Evolutionary conservation across 805 yeast species (phyloP).

Genomic region (Starmerella apicola): DNA sequence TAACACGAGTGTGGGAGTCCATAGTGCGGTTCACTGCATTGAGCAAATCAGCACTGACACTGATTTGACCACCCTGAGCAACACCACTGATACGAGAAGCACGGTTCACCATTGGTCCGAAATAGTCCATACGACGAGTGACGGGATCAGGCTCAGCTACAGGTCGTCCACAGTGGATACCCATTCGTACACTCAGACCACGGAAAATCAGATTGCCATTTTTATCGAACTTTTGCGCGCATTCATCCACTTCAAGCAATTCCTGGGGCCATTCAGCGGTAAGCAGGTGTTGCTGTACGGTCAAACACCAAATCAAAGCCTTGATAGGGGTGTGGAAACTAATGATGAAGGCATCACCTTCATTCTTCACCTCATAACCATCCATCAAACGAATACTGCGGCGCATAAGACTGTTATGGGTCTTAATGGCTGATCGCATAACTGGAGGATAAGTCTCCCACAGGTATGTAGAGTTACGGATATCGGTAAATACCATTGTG

Average conservation of each 20-base stretch:
- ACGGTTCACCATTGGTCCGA: constrained; percentile 96
- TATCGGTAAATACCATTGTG: constrained; percentile 95
- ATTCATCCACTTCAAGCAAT: constrained; percentile 70
- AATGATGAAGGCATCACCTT: constrained; percentile 98
- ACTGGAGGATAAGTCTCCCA: constrained; percentile 89
- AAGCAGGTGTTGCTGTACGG: constrained; percentile 73
- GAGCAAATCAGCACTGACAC: constrained; percentile 71
- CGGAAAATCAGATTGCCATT: constrained; percentile 52
- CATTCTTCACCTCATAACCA: constrained; percentile 97
- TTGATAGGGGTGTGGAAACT: constrained; percentile 86
- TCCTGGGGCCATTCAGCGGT: constrained; percentile 94
- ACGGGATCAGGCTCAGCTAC: constrained; percentile 91
- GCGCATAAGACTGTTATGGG: constrained; percentile 89
- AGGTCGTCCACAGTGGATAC: constrained; percentile 96
- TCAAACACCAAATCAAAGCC: constrained; percentile 88
- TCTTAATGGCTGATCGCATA: constrained; percentile 92
- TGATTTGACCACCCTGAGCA: constrained; percentile 97
- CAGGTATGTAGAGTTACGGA: constrained; percentile 78
- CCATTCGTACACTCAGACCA: constrained; percentile 95
- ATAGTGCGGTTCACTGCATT: constrained; percentile 50
- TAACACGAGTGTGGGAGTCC: constrained; percentile 28
- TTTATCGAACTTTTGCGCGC: constrained; percentile 62
- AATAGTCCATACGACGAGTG: constrained; percentile 94
- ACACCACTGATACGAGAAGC: constrained; percentile 87
- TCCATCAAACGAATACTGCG: constrained; percentile 84